These are phyloP conservation scores for Gossypium bickii DNA, from an alignment of 345 rosid species.

Conservation along the genomic window DNA sequence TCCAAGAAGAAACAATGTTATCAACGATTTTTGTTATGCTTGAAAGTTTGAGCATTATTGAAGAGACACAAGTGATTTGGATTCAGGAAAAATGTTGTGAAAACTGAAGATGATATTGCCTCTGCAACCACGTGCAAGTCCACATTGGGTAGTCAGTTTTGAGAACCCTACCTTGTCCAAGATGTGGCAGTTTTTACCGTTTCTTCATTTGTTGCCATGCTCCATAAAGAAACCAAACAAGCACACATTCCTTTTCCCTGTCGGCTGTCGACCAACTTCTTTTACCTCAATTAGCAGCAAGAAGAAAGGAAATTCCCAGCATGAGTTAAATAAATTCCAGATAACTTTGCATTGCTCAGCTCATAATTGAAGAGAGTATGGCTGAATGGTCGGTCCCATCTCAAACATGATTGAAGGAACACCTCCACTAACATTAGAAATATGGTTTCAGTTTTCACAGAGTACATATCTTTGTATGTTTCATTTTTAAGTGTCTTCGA, in stretches of 20 bases:
- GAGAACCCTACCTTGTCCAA: background rate
- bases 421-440: background rate
- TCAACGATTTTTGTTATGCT: background rate
- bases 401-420: background rate
- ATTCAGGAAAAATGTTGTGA: background rate
- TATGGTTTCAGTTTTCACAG: background rate
- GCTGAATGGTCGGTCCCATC: background rate
- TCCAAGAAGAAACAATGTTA: background rate
- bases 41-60: constrained; percentile 10
- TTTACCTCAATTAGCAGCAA: no score
- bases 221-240: background rate
- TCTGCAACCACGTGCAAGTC: background rate
- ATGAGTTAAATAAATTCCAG: background rate
- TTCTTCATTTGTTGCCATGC: background rate
- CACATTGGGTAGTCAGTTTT: background rate
- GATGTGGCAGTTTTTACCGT: background rate
- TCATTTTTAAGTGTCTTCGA: background rate
- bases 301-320: no score
- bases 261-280: background rate
- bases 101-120: background rate
- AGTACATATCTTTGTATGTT: background rate
- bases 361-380: background rate
- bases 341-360: background rate
- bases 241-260: background rate
- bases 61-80: constrained; percentile 10